A percentile compares a stretch with the other conserved stretches of the same genome.
These are phyloP conservation scores for Pleurotus djamor DNA, from an alignment of 768 basidiomycete genomes.

Conservation along the genomic window DNA sequence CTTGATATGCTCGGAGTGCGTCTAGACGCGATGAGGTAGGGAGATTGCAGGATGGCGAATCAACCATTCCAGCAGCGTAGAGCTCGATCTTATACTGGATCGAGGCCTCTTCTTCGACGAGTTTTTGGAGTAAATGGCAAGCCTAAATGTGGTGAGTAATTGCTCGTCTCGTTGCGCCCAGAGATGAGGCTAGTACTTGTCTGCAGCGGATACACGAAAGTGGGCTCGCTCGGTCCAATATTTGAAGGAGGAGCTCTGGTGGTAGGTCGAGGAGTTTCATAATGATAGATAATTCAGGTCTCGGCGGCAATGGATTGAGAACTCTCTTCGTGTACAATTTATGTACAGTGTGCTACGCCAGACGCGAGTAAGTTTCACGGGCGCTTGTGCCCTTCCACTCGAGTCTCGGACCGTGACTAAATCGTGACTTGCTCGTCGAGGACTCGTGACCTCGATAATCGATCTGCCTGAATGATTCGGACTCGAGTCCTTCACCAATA, in stretches of 20 bases:
- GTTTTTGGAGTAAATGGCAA: neutral
- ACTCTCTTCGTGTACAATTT: no score
- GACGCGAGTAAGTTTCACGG: neutral
- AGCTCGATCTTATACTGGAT: neutral
- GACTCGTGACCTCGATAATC: conserved; percentile 8
- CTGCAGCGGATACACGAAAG: neutral
- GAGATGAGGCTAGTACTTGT: neutral
- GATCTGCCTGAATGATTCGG: conserved; percentile 4
- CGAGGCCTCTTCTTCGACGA: neutral
- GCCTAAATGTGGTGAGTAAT: neutral
- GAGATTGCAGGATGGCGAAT: neutral
- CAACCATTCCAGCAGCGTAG: neutral
- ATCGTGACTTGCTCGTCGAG: conserved; percentile 1
- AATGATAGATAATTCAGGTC: no score
- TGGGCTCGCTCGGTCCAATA: neutral
- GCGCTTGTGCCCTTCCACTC: neutral
- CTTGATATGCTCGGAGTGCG: neutral
- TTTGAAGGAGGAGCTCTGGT: neutral
- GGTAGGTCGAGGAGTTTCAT: neutral
- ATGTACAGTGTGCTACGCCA: no score
- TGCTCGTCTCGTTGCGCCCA: neutral
- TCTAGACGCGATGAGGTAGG: neutral
- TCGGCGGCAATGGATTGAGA: no score
- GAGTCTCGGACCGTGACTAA: no score
- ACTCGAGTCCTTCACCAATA: conserved; percentile 14